Evolutionary conservation across 176 grass and related monocot genomes (phyloP).

Genomic region (Dactylis glomerata): DNA sequence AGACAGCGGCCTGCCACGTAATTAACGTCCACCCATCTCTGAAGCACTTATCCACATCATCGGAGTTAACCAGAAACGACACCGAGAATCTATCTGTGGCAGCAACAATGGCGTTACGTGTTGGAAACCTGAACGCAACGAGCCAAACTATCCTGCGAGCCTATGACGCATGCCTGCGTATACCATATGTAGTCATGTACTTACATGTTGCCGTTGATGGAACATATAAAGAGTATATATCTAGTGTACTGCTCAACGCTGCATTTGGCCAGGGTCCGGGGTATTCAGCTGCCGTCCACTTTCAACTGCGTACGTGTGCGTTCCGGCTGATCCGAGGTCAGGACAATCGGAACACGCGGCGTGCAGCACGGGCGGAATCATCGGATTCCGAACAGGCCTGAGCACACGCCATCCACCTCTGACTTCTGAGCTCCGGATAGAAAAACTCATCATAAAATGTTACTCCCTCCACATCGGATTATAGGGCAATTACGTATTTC

Average conservation of each 20-base stretch:
- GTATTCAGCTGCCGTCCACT: not conserved
- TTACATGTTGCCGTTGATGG: not conserved
- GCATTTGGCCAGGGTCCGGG: not conserved
- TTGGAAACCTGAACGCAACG: not conserved
- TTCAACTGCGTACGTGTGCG: not conserved
- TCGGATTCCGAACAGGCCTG: constrained; percentile 4
- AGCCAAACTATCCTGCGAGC: not conserved
- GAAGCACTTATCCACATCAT: not conserved
- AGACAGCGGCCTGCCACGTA: too few species aligned
- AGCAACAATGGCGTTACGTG: not conserved
- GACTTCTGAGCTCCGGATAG: not conserved
- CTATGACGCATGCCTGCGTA: not conserved
- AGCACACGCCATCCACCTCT: not conserved
- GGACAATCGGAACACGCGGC: not conserved
- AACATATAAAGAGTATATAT: too few species aligned
- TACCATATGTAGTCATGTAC: not conserved
- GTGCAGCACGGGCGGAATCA: not conserved
- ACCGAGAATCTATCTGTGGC: not conserved
- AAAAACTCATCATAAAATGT: not conserved
- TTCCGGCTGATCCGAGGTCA: not conserved
- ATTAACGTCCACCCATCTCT: too few species aligned
- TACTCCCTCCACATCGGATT: too few species aligned
- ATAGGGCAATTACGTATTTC: too few species aligned
- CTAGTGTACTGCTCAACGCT: not conserved
- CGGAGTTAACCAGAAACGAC: not conserved